Base-by-base conservation (phyloP, 2,329 filamentous ascomycete species). In the Penicillium occitanis region DNA sequence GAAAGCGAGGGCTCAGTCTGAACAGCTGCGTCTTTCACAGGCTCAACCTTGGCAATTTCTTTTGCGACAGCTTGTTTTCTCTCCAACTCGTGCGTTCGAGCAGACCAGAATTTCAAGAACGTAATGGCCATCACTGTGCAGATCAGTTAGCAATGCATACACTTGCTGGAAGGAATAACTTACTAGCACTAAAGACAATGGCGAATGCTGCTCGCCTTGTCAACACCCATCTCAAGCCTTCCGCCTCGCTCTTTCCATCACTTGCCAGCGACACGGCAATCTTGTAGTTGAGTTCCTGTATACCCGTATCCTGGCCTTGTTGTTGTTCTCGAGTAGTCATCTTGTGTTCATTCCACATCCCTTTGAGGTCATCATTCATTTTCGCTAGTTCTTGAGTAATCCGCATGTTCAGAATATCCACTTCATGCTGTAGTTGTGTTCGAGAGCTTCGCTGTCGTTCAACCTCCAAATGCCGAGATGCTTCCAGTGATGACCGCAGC, bases 211-310 rank as follows among this genome's bases (percentile, higher is more conserved):
- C 87, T n/a, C 88, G 80, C 55, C 88, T 79, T 10, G 88, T 90
- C 66, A 90, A 79, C 50, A 97, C 88, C 95, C 95, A 98, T 67
- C 95, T 85, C 59, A 99, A 82, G 1, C 90, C 91, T 77, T 99
- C 95, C 59, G 98, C 93, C 72, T 97, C 91, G 4, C 91, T 94
- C 76, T 94, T 93, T 58, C 91, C 88, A 77, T 98, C 95, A 68
- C 92, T 95, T 76, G 92, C 96, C 51, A 99, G 85, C 48, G 87
- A 85, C 37, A 97, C 92, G 25, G 91, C 96, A 77, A 99, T 98
- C 77, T 96, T 95, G 80, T 98, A 97, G 79, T 94, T 96, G 71
- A 98, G 85, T 81, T 97, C 91, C 83, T 97, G 93, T 69, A 97
- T 93, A 85, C 89, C 89, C 61, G 90, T 91, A 75, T 98, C 94